phyloP scores from a whole-genome alignment of 2,329 filamentous ascomycete genomes.

The Coniella vitis region DNA sequence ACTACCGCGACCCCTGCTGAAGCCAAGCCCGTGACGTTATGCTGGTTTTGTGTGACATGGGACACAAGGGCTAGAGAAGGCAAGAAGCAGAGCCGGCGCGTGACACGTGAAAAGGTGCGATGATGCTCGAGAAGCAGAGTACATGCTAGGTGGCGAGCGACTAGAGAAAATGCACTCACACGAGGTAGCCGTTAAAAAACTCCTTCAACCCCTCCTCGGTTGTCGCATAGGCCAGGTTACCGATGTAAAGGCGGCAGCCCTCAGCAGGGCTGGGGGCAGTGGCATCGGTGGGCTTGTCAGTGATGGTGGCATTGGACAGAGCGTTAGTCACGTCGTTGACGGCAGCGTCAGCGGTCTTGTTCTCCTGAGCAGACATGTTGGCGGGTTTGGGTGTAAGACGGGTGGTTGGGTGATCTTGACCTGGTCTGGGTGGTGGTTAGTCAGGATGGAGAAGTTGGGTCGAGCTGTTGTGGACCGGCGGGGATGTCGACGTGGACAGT shows the following conservation, averaged over 20 bases:
- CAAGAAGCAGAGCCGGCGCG: background rate
- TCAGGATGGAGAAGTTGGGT: conserved; percentile 34
- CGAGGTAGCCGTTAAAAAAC: conserved; percentile 99
- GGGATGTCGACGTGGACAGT: conserved; percentile 29
- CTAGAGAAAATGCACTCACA: conserved; percentile 60
- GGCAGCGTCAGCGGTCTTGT: conserved; percentile 54
- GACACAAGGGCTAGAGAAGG: too few species aligned
- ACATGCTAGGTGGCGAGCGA: background rate
- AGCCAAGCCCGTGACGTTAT: too few species aligned
- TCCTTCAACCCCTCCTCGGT: conserved; percentile 99
- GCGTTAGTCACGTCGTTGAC: conserved; percentile 71
- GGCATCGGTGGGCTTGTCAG: conserved; percentile 59
- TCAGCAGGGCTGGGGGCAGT: conserved; percentile 96
- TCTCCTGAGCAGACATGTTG: conserved; percentile 84
- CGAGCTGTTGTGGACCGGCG: conserved; percentile 24
- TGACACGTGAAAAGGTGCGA: background rate
- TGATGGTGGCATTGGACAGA: conserved; percentile 68
- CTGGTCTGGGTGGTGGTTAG: conserved; percentile 34
- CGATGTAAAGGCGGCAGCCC: conserved; percentile 98
- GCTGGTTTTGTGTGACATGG: too few species aligned
- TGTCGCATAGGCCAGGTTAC: conserved; percentile 99
- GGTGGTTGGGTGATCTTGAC: conserved; percentile 23
- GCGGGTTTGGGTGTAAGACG: conserved; percentile 30
- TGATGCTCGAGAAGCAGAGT: background rate
- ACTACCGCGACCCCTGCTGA: too few species aligned